Base-by-base conservation (phyloP, 495 filamentous ascomycete species). In the Aeminium ludgeri region DNA sequence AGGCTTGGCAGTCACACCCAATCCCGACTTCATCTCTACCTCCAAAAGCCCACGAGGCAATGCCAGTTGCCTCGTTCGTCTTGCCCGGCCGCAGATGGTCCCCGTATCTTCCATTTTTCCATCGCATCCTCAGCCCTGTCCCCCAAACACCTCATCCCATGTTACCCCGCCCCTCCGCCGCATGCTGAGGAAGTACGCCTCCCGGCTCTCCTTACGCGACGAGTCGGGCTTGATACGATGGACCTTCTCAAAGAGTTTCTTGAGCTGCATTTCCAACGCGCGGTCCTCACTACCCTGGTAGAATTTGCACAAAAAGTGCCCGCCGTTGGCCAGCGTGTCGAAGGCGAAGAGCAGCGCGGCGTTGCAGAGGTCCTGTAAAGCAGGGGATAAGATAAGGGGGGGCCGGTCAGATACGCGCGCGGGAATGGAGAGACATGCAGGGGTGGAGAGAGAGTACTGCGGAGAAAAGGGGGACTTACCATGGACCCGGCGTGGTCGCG, bases 231-330 rank as follows among this genome's bases (percentile, higher is more conserved):
- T 97, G 43, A 86, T 77, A 41, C 85, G 63, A 50, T 80, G 68
- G 13, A 96, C 87, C 44, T 71, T 79, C 12, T 62, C 57, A 53
- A 96, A 97, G 47, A 89, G 59, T 30, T 68, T 68, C 49, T 68
- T 82, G 30, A 96, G 63, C 46, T 70, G 65, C 42, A 55, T 60
- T 60, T 93, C 83, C 17, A 97, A 55, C 3, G 62, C 64, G 59
- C 79, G 82, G 54, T 95, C 86, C 50, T 94, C 84, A 3, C 66
- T 56, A 3, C 89, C 89, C 55, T 87, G 82, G 58, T 96, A 97
- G 59, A 93, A 96, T 61, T 97, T 97, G 67, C 89, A 96, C 25
- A 97, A 70, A 50, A 97, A 92, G 55, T 87, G 77, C 0, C 89
- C 89, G 31, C 78, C 78, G 16, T 68, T 58, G 49, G 72, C 77